Conservation (phyloP, 805 yeast species). For the Dipodascus geniculatus region DNA sequence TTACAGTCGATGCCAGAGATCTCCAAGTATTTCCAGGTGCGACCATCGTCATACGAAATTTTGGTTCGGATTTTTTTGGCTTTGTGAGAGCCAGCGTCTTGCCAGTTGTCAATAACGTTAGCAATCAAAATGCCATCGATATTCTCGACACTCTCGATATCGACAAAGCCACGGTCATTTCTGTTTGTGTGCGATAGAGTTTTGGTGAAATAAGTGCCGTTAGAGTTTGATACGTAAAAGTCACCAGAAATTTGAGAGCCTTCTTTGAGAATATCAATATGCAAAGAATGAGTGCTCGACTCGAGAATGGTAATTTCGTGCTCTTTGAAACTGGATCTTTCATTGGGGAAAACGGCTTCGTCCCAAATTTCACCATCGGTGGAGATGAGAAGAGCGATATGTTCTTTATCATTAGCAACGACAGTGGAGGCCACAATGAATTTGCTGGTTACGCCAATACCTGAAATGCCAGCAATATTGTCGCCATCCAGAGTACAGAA, state of each 20-base stretch:
- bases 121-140: constrained; percentile 56
- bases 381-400: constrained; percentile 24
- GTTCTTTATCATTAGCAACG: constrained; percentile 13
- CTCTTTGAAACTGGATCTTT: constrained; percentile 12
- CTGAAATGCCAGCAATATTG: constrained; percentile 21
- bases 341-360: constrained; percentile 25
- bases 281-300: constrained; percentile 31
- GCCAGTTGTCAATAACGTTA: constrained; percentile 24
- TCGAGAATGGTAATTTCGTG: constrained; percentile 24
- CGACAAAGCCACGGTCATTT: constrained; percentile 28
- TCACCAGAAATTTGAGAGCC: constrained; percentile 19
- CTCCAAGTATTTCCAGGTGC: constrained; percentile 24
- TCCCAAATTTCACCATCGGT: constrained; percentile 27
- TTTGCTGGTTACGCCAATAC: constrained; percentile 27
- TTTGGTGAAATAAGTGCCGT: constrained; percentile 40
- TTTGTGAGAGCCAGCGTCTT: constrained; percentile 7
- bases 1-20: constrained; percentile 19
- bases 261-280: constrained; percentile 27
- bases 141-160: constrained; percentile 34
- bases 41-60: constrained; percentile 31
- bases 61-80: constrained; percentile 19
- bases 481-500: constrained; percentile 24
- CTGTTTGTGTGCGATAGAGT: constrained; percentile 27
- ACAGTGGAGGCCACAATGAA: constrained; percentile 27
- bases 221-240: constrained; percentile 31